phyloP scores from a whole-genome alignment of 805 yeast species.

The Lipomyces orientalis region DNA sequence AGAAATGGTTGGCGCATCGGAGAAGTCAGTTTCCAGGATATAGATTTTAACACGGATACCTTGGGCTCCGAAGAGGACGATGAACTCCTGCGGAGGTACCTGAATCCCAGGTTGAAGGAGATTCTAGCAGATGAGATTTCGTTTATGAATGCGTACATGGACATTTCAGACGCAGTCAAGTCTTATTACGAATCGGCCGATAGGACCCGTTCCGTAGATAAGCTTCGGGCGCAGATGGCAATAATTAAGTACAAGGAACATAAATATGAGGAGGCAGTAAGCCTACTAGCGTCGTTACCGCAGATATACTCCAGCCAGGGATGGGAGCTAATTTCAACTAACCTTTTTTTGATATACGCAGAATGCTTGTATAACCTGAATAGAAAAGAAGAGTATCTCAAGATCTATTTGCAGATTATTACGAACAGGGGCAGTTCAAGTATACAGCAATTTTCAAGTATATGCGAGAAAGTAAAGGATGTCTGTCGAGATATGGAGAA shows the following conservation, averaged over 20 bases:
- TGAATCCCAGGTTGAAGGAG: slow-evolving; percentile 38
- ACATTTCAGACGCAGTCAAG: slow-evolving; percentile 62
- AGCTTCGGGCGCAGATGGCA: slow-evolving; percentile 80
- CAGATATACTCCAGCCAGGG: slow-evolving; percentile 69
- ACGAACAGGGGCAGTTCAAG: slow-evolving; percentile 9
- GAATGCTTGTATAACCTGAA: slow-evolving; percentile 58
- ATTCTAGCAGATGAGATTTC: slow-evolving; percentile 45
- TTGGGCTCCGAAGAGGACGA: slow-evolving; percentile 13
- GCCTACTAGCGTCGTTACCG: slow-evolving; percentile 70
- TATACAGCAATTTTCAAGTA: slow-evolving; percentile 7
- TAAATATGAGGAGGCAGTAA: slow-evolving; percentile 64
- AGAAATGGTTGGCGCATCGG: slow-evolving; percentile 32
- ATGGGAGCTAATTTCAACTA: slow-evolving; percentile 74
- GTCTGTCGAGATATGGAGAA: slow-evolving; percentile 21
- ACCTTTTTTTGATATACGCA: slow-evolving; percentile 68
- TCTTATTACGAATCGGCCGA: slow-evolving; percentile 57
- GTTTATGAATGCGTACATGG: slow-evolving; percentile 54
- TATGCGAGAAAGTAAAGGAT: slow-evolving; percentile 11
- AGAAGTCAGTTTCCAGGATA: slow-evolving; percentile 23
- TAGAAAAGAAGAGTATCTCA: slow-evolving; percentile 40
- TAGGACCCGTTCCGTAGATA: slow-evolving; percentile 70
- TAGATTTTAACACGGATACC: slow-evolving; percentile 12
- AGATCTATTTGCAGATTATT: slow-evolving; percentile 29
- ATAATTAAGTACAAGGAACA: slow-evolving; percentile 63
- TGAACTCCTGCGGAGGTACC: slow-evolving; percentile 12